Percentiles rank a stretch among this genome's conserved stretches.
These are phyloP conservation scores for Sporothrix mexicana DNA, from an alignment of 2,329 filamentous ascomycete species.

Conservation along the genomic window DNA sequence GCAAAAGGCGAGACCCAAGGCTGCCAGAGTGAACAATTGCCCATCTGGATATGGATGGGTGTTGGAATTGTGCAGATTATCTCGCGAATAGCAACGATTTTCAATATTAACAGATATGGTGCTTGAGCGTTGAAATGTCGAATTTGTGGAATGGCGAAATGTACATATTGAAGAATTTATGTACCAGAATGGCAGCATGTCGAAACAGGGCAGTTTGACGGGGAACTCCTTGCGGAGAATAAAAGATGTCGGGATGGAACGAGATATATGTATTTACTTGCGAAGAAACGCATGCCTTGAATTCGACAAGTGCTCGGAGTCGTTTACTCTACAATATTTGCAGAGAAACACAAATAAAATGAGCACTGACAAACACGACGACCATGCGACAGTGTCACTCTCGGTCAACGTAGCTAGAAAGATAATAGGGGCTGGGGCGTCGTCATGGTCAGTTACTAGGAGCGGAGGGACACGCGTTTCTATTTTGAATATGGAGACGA, in stretches of 20 bases:
- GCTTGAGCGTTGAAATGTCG: background rate
- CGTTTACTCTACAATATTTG: too few species aligned
- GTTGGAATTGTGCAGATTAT: slow-evolving; percentile 1
- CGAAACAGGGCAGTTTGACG: too few species aligned
- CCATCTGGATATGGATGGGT: background rate
- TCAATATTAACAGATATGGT: background rate
- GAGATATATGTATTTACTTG: too few species aligned
- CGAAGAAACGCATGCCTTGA: too few species aligned
- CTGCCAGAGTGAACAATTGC: background rate
- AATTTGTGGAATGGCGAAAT: too few species aligned
- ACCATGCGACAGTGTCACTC: background rate
- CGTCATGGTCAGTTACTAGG: slow-evolving; percentile 6
- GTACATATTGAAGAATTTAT: too few species aligned
- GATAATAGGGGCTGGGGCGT: slow-evolving; percentile 4
- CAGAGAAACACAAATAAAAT: background rate
- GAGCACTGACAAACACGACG: background rate
- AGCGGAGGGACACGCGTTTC: background rate
- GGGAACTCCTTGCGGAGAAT: too few species aligned
- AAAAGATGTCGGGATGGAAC: too few species aligned
- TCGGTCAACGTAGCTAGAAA: background rate
- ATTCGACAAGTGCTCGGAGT: too few species aligned
- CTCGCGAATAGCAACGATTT: background rate
- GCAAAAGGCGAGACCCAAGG: background rate
- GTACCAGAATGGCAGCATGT: too few species aligned
- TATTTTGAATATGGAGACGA: background rate